Conservation (phyloP, 805 yeast species). For the Kuraishia molischiana region DNA sequence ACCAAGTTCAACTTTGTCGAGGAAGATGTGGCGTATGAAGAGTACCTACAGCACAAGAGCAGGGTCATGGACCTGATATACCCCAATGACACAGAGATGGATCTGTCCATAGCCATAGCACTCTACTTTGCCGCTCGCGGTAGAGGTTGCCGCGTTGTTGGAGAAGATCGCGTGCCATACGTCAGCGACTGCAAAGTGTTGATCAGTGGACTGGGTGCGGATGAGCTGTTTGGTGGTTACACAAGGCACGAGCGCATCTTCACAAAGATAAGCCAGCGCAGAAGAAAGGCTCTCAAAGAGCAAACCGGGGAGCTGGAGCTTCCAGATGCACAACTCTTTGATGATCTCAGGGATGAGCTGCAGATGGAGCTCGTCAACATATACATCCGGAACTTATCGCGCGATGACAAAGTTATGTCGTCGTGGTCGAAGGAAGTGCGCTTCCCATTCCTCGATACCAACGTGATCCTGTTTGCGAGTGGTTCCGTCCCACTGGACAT, state of each 20-base stretch:
- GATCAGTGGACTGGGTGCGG: conserved; percentile 93
- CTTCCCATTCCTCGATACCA: conserved; percentile 73
- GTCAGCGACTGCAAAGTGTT: conserved; percentile 55
- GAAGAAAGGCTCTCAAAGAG: conserved; percentile 10
- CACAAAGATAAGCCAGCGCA: conserved; percentile 16
- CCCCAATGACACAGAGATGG: conserved; percentile 92
- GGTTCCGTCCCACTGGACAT: conserved; percentile 36
- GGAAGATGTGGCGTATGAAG: conserved; percentile 62
- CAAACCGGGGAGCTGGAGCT: conserved; percentile 9
- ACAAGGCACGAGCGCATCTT: conserved; percentile 64
- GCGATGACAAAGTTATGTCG: conserved; percentile 86
- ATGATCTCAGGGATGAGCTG: conserved; percentile 46
- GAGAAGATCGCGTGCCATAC: conserved; percentile 21
- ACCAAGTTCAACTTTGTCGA: conserved; percentile 48
- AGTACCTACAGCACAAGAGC: conserved; percentile 40
- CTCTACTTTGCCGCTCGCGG: conserved; percentile 84
- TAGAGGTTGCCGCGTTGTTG: conserved; percentile 21
- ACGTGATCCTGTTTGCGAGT: conserved; percentile 42
- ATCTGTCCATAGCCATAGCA: conserved; percentile 88
- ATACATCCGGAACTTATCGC: conserved; percentile 70
- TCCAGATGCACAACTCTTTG: too few species aligned
- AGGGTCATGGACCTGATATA: conserved; percentile 59
- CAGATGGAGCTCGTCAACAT: conserved; percentile 63
- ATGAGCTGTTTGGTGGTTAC: conserved; percentile 94
- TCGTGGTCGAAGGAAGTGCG: conserved; percentile 85